Conservation (phyloP, 2,329 filamentous ascomycete species). For the Raffaelea ambrosiae region DNA sequence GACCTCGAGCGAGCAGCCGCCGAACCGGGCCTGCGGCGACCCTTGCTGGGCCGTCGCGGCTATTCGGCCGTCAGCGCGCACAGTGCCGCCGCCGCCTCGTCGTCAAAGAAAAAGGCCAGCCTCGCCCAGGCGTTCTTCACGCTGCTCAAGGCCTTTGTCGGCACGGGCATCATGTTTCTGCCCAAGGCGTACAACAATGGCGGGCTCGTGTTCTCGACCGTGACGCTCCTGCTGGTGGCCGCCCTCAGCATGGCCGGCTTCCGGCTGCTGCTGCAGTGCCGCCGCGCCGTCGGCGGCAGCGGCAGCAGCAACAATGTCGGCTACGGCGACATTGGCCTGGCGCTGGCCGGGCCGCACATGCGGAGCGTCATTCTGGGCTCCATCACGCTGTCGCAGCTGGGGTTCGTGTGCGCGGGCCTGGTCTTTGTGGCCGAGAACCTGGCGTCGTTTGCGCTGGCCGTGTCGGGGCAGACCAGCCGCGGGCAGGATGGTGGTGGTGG, state of each 20-base stretch:
- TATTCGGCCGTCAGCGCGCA: conserved; percentile 41
- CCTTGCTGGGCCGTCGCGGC: not conserved
- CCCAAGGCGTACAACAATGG: conserved; percentile 74
- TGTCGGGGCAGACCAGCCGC: conserved; percentile 25
- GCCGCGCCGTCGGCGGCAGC: conserved; percentile 48
- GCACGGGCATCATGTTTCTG: conserved; percentile 74
- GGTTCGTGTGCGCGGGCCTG: conserved; percentile 69
- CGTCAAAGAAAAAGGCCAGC: conserved; percentile 37
- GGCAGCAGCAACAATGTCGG: too few relatives aligned
- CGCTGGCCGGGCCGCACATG: conserved; percentile 55
- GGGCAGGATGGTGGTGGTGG: not conserved
- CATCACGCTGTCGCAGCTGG: conserved; percentile 66
- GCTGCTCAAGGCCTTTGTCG: conserved; percentile 68
- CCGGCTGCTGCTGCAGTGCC: conserved; percentile 60
- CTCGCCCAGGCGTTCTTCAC: conserved; percentile 72
- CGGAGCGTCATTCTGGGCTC: conserved; percentile 59
- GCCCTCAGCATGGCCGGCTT: conserved; percentile 63
- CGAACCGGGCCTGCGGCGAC: not conserved
- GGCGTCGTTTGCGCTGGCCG: conserved; percentile 56
- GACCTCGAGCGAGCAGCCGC: too few relatives aligned
- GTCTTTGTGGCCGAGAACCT: conserved; percentile 73
- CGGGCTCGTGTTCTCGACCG: conserved; percentile 64
- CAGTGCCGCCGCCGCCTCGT: too few relatives aligned
- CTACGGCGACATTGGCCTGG: conserved; percentile 65
- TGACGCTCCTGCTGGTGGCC: conserved; percentile 58